phyloP scores from a whole-genome alignment of 2,329 filamentous ascomycete species.

The Nectriaceae sp. region DNA sequence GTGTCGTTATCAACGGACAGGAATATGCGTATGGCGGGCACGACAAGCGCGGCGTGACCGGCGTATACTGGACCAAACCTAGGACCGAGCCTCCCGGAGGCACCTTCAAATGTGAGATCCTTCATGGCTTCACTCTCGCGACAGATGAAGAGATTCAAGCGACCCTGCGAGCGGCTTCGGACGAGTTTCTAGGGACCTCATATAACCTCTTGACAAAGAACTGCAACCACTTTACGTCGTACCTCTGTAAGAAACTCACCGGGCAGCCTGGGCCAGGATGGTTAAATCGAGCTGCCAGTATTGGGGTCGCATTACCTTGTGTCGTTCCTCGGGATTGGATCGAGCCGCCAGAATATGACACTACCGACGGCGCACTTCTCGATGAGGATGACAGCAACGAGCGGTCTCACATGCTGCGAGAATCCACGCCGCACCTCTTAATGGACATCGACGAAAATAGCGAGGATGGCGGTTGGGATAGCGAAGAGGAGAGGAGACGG shows the following conservation, averaged over 20 bases:
- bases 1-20: constrained; percentile 75
- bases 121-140: constrained; percentile 78
- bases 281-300: constrained; percentile 82
- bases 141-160: constrained; percentile 69
- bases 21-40: constrained; percentile 90
- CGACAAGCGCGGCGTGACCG: constrained; percentile 67
- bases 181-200: constrained; percentile 71
- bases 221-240: constrained; percentile 86
- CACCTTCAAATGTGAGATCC: constrained; percentile 72
- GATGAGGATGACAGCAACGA: constrained; percentile 56
- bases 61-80: constrained; percentile 82
- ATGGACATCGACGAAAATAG: constrained; percentile 26
- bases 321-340: constrained; percentile 84
- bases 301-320: constrained; percentile 79
- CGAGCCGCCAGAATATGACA: constrained; percentile 74
- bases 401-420: constrained; percentile 59
- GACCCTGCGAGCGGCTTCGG: constrained; percentile 68
- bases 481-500: constrained; percentile 45
- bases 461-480: constrained; percentile 43
- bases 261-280: constrained; percentile 69
- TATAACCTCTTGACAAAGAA: constrained; percentile 85
- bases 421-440: constrained; percentile 34
- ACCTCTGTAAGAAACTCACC: constrained; percentile 73
- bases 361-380: constrained; percentile 69
- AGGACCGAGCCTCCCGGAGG: constrained; percentile 73